Conservation (phyloP, 495 filamentous ascomycete species). For the Aspergillus wentii region DNA sequence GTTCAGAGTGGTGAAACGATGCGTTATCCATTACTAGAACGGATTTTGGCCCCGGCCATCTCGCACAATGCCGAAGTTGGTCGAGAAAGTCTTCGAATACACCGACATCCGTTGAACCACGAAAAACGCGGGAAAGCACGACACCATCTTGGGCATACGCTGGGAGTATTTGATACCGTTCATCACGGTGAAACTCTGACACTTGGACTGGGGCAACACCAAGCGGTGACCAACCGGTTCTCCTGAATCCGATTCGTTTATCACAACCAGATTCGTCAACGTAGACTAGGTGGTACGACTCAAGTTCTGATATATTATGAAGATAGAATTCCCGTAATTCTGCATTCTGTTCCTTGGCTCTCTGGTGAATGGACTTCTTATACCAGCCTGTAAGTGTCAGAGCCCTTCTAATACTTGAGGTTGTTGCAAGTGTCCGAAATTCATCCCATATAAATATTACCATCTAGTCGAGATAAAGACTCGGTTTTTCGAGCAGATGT, state of each 20-base stretch:
- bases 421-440: constrained; percentile 18
- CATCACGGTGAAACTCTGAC: constrained; percentile 19
- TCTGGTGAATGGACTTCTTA: constrained; percentile 23
- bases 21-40: constrained; percentile 32
- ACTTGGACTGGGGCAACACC: constrained; percentile 24
- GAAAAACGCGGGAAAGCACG: constrained; percentile 23
- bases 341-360: constrained; percentile 24
- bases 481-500: constrained; percentile 27
- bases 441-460: constrained; percentile 27
- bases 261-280: constrained; percentile 23
- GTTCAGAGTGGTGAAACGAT: constrained; percentile 26
- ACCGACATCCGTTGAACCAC: constrained; percentile 25
- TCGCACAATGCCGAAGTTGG: constrained; percentile 23
- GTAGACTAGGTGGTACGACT: constrained; percentile 22
- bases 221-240: constrained; percentile 20
- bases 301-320: constrained; percentile 19
- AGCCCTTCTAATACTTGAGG: constrained; percentile 10
- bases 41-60: constrained; percentile 30
- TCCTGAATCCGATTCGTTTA: constrained; percentile 19
- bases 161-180: constrained; percentile 31
- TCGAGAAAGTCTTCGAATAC: constrained; percentile 36
- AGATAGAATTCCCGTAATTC: constrained; percentile 29
- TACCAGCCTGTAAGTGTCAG: constrained; percentile 16
- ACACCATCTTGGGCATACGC: constrained; percentile 33
- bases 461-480: constrained; percentile 27